Conservation (phyloP, 345 rosid genomes). For the Arabidopsis arenosa region DNA sequence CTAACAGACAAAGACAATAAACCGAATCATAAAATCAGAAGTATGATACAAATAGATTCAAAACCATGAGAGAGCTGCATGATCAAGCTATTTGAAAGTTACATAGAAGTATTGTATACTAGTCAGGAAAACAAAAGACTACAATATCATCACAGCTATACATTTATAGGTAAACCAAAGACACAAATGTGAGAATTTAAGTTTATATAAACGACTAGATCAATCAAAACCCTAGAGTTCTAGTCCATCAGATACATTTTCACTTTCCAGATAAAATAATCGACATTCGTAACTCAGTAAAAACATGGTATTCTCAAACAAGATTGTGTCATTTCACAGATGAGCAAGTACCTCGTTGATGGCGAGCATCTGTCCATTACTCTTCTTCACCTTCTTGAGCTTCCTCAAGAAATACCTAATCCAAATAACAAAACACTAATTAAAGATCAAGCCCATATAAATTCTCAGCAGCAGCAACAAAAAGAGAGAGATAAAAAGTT, state of each 20-base stretch:
- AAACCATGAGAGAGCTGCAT: not conserved
- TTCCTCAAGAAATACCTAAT: conserved; percentile 62
- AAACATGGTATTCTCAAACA: not conserved
- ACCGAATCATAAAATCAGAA: not conserved
- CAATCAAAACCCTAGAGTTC: not conserved
- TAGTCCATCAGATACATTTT: not conserved
- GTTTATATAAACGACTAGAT: not conserved
- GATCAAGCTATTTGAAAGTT: not conserved
- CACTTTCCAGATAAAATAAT: not conserved
- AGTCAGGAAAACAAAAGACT: not conserved
- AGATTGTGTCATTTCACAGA: not conserved
- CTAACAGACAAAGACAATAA: not conserved
- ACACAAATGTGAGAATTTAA: not conserved
- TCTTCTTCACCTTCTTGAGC: conserved; percentile 64
- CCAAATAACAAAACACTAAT: not conserved
- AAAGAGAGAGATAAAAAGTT: not conserved
- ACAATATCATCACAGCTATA: not conserved
- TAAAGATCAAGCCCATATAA: not conserved
- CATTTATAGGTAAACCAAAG: not conserved
- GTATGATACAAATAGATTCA: not conserved
- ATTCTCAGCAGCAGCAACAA: not conserved
- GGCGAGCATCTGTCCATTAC: conserved; percentile 65
- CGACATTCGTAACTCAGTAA: not conserved
- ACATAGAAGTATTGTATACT: not conserved
- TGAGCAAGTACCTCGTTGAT: conserved; percentile 55